Evolutionary conservation across 768 basidiomycete species (phyloP).

Genomic region (Tephrocybe sp.): DNA sequence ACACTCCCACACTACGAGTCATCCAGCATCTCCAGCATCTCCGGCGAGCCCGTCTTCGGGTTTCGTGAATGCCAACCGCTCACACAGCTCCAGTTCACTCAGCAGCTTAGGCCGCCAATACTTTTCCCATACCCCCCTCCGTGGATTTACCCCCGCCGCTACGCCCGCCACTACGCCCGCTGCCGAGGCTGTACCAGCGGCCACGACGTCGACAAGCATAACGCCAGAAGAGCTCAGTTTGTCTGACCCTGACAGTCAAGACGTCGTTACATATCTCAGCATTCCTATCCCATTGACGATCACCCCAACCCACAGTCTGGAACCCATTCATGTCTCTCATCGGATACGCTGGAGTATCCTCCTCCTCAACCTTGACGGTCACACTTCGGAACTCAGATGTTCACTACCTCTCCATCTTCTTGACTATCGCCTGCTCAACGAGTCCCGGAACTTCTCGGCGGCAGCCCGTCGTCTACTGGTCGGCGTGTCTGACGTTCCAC

Average conservation of each 20-base stretch:
- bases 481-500: slow-evolving; percentile 34
- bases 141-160: background rate
- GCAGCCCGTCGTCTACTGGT: slow-evolving; percentile 73
- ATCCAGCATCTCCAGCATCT: slow-evolving; percentile 13
- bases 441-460: slow-evolving; percentile 73
- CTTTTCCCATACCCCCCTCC: slow-evolving; percentile 1
- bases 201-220: background rate
- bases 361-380: slow-evolving; percentile 86
- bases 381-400: slow-evolving; percentile 92
- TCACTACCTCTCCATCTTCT: slow-evolving; percentile 88
- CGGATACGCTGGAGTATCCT: slow-evolving; percentile 80
- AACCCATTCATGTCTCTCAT: slow-evolving; percentile 77
- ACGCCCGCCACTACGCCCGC: background rate
- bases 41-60: slow-evolving; percentile 9
- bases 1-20: slow-evolving; percentile 10
- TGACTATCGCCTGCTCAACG: slow-evolving; percentile 68
- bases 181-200: background rate
- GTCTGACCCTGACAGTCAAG: slow-evolving; percentile 24
- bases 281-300: slow-evolving; percentile 58
- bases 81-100: slow-evolving; percentile 11
- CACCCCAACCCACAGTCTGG: slow-evolving; percentile 72
- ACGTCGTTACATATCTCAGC: slow-evolving; percentile 60
- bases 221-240: background rate
- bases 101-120: slow-evolving; percentile 5
- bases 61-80: background rate